A percentile compares a stretch with the other conserved stretches of the same genome.
These are phyloP conservation scores for Fusarium nygamai DNA, from an alignment of 2,329 filamentous ascomycete species.

Conservation along the genomic window DNA sequence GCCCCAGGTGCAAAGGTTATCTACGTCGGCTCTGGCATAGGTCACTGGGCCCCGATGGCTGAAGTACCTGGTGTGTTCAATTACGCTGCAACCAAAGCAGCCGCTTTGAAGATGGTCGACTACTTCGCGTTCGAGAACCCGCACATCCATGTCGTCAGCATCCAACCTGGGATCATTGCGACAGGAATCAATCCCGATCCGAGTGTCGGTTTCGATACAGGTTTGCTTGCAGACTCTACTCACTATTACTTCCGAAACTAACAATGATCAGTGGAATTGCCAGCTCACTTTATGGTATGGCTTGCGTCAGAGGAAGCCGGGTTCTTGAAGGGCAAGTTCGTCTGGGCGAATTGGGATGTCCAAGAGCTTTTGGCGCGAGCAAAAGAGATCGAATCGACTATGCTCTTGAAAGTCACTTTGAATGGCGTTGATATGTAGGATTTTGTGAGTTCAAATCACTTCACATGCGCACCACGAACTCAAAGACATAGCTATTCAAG, in stretches of 20 bases:
- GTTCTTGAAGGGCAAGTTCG: constrained; percentile 1
- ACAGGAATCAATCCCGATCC: constrained; percentile 46
- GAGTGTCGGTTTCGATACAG: background rate
- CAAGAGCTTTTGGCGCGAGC: background rate
- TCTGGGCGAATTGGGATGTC: constrained; percentile 12
- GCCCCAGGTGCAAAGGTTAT: constrained; percentile 30
- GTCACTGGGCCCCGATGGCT: constrained; percentile 32
- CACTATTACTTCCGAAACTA: background rate
- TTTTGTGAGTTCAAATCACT: background rate
- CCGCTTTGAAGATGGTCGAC: constrained; percentile 48
- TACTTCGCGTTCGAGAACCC: constrained; percentile 51
- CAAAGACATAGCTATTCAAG: background rate
- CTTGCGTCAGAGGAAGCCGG: background rate
- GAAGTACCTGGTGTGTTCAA: constrained; percentile 27
- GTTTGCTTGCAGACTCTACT: fast-evolving
- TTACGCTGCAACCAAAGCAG: constrained; percentile 51
- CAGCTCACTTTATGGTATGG: constrained; percentile 21
- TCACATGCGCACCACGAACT: too few relatives aligned
- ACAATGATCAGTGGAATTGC: background rate
- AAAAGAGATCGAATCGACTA: background rate
- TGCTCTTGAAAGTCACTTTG: background rate
- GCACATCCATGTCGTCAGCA: constrained; percentile 47
- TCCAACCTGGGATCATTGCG: constrained; percentile 54
- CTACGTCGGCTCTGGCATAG: constrained; percentile 34
- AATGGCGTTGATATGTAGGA: background rate